phyloP scores from a whole-genome alignment of 2,329 filamentous ascomycete genomes.

The Colletotrichum horii region DNA sequence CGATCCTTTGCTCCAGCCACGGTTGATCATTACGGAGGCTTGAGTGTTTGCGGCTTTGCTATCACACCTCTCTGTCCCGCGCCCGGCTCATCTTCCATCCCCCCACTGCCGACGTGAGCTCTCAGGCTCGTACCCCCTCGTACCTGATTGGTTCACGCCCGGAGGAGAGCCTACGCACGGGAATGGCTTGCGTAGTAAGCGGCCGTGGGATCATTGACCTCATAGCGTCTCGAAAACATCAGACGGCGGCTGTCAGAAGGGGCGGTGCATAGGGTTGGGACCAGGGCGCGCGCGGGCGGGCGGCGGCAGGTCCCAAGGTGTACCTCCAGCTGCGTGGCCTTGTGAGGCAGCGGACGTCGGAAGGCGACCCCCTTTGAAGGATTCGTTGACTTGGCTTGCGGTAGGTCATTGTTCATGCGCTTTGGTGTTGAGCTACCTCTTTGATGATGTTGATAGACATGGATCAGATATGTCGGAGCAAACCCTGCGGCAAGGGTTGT shows the following conservation, averaged over 20 bases:
- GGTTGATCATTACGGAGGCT: background rate
- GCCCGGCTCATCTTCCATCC: background rate
- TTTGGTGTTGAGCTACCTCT: background rate
- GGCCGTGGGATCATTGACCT: background rate
- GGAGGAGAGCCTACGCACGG: background rate
- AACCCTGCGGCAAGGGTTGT: background rate
- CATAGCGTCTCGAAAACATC: conserved; percentile 12
- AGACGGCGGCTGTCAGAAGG: conserved; percentile 19
- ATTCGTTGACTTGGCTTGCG: background rate
- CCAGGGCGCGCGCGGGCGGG: background rate
- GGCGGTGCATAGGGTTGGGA: background rate
- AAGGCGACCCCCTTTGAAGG: background rate
- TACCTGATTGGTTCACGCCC: background rate
- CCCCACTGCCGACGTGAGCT: background rate
- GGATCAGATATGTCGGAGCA: background rate
- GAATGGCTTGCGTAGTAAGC: background rate
- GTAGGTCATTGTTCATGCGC: background rate
- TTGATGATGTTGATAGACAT: background rate
- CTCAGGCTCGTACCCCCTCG: background rate
- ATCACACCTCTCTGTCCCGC: too few species aligned
- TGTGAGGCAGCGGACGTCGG: background rate
- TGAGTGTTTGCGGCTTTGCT: background rate
- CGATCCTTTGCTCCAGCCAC: background rate
- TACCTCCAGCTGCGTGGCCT: background rate
- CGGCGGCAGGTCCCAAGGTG: background rate